A percentile compares a stretch with the other conserved stretches of the same genome.
Conservation (phyloP, 164 flowering plant species). For the Kingdonia uniflora region DNA sequence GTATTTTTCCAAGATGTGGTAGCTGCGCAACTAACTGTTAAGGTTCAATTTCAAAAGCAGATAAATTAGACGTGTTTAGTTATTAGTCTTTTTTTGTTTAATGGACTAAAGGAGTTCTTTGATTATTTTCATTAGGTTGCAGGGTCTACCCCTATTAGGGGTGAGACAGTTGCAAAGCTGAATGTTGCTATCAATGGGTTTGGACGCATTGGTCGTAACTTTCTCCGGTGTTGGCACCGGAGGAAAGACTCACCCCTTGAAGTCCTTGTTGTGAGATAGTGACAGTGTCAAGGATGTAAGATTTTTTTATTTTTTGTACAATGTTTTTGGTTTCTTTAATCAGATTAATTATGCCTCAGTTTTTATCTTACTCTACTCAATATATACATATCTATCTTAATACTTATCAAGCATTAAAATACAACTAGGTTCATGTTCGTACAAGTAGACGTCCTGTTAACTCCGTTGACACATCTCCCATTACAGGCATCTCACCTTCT, state of each 20-base stretch:
- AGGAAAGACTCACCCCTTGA: slow-evolving; percentile 69
- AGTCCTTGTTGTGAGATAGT: slow-evolving; percentile 61
- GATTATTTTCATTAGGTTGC: neutral
- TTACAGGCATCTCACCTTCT: no score
- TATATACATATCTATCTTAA: slow-evolving; percentile 86
- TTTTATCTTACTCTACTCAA: slow-evolving; percentile 22
- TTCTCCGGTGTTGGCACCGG: slow-evolving; percentile 82
- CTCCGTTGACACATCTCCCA: no score
- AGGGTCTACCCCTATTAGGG: neutral
- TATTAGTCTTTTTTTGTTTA: neutral
- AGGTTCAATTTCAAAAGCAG: no score
- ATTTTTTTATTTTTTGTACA: no score
- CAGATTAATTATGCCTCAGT: no score
- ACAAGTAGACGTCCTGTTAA: no score
- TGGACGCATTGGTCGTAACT: slow-evolving; percentile 75
- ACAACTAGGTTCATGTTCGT: no score
- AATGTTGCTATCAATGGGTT: slow-evolving; percentile 83
- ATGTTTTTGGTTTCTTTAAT: no score
- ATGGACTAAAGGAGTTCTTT: neutral
- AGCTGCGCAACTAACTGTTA: no score
- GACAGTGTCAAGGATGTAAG: slow-evolving; percentile 72
- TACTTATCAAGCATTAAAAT: no score
- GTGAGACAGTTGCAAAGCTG: slow-evolving; percentile 33
- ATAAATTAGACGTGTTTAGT: no score
- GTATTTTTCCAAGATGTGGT: no score